Conservation (phyloP, 768 basidiomycete species). For the Boletus reticuloceps region DNA sequence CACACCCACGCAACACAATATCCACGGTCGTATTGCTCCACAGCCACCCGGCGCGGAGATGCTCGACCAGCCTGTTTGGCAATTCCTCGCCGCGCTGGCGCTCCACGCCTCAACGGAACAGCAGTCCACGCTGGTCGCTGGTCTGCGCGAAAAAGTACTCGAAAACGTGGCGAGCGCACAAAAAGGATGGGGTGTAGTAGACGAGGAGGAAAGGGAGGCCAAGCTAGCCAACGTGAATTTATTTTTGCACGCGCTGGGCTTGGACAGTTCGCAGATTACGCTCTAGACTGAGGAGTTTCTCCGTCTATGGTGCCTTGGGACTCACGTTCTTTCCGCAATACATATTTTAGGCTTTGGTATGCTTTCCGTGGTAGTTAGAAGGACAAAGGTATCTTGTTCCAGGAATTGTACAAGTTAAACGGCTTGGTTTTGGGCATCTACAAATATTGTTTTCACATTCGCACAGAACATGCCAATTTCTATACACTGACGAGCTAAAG, state of each 20-base stretch:
- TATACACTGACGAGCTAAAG: constrained; percentile 3
- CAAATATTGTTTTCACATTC: too few relatives aligned
- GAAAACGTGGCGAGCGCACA: constrained; percentile 82
- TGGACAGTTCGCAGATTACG: constrained; percentile 72
- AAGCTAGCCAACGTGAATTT: constrained; percentile 93
- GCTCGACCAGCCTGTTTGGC: constrained; percentile 92
- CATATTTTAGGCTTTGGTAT: constrained; percentile 5
- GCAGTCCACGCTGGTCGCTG: constrained; percentile 82
- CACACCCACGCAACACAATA: constrained; percentile 33
- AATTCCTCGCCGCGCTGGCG: constrained; percentile 87
- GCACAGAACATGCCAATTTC: too few relatives aligned
- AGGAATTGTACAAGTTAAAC: constrained; percentile 18
- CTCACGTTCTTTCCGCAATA: not conserved
- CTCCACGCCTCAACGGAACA: constrained; percentile 82
- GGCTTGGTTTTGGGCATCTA: constrained; percentile 4
- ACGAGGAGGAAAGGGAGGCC: constrained; percentile 70
- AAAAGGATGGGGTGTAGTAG: constrained; percentile 62
- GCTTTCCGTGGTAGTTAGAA: constrained; percentile 11
- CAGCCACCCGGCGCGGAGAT: constrained; percentile 55
- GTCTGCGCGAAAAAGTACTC: constrained; percentile 89
- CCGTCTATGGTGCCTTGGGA: too few relatives aligned
- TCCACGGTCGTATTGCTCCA: constrained; percentile 58
- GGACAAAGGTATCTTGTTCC: constrained; percentile 20
- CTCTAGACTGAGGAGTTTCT: constrained; percentile 22
- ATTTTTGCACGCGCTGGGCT: constrained; percentile 77